Evolutionary conservation across 2,329 filamentous ascomycete species (phyloP).

Genomic region (Neonectria magnoliae): DNA sequence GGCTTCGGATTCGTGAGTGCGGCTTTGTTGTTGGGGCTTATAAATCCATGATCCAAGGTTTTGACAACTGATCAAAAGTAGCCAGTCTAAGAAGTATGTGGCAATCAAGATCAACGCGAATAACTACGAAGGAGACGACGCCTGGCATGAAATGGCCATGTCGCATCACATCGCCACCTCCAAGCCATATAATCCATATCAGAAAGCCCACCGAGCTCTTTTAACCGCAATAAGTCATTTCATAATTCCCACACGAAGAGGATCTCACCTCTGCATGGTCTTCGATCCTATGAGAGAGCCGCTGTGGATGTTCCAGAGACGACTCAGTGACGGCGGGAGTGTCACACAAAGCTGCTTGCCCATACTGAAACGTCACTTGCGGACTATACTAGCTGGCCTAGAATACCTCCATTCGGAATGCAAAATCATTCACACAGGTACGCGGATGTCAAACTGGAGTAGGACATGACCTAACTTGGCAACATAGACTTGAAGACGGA

Average conservation of each 20-base stretch:
- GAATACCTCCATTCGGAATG: constrained; percentile 54
- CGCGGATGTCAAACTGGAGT: not conserved
- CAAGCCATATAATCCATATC: constrained; percentile 24
- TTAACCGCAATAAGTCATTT: constrained; percentile 46
- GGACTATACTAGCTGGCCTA: constrained; percentile 50
- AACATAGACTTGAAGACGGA: constrained; percentile 36
- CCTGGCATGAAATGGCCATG: constrained; percentile 34
- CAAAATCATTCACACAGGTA: constrained; percentile 57
- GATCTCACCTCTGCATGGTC: constrained; percentile 49
- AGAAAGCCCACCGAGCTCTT: constrained; percentile 45
- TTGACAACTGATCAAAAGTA: constrained; percentile 7
- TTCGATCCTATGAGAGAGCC: constrained; percentile 53
- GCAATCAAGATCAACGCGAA: constrained; percentile 39
- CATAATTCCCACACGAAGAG: constrained; percentile 40
- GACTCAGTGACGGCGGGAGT: constrained; percentile 46
- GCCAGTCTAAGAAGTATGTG: constrained; percentile 29
- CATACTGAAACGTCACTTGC: constrained; percentile 50
- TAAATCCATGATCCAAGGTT: not conserved
- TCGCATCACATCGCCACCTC: constrained; percentile 20
- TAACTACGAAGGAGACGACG: constrained; percentile 32
- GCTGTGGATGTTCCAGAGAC: constrained; percentile 47
- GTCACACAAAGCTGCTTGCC: constrained; percentile 22
- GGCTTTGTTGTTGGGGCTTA: not conserved
- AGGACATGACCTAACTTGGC: not conserved
- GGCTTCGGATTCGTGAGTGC: constrained; percentile 17